Evolutionary conservation across 148 eudicot species (phyloP).

Genomic region (Silene conica): DNA sequence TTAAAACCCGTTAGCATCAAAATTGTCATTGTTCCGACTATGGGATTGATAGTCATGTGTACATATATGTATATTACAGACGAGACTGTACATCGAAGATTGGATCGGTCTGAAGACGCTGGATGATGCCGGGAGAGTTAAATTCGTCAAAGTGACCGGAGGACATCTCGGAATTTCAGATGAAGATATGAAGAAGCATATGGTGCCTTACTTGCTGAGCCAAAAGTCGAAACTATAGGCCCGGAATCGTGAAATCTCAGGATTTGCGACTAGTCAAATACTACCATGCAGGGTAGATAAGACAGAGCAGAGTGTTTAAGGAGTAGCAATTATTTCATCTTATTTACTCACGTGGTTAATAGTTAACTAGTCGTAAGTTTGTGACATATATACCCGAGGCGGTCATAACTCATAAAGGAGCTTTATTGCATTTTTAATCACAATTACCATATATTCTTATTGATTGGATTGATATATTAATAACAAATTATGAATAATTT

Average conservation of each 20-base stretch:
- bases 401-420: no score
- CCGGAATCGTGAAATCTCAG: not conserved
- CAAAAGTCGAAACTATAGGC: not conserved
- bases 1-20: not conserved
- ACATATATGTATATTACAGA: constrained; percentile 29
- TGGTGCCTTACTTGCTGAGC: constrained; percentile 65
- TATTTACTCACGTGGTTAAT: no score
- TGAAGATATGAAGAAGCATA: constrained; percentile 43
- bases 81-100: constrained; percentile 67
- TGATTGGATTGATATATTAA: not conserved
- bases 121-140: constrained; percentile 65
- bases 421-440: no score
- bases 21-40: not conserved
- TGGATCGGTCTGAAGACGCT: constrained; percentile 87
- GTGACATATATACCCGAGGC: no score
- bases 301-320: no score
- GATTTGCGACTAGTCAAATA: no score
- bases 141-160: constrained; percentile 61
- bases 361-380: no score
- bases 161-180: constrained; percentile 70
- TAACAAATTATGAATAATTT: not conserved
- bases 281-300: no score
- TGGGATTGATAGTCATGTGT: not conserved
- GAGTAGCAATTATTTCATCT: no score
- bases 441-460: no score